Percentiles rank a stretch among this genome's conserved stretches.
Evolutionary conservation across 2,329 filamentous ascomycete genomes (phyloP).

Genomic region (Penicillium sp.): DNA sequence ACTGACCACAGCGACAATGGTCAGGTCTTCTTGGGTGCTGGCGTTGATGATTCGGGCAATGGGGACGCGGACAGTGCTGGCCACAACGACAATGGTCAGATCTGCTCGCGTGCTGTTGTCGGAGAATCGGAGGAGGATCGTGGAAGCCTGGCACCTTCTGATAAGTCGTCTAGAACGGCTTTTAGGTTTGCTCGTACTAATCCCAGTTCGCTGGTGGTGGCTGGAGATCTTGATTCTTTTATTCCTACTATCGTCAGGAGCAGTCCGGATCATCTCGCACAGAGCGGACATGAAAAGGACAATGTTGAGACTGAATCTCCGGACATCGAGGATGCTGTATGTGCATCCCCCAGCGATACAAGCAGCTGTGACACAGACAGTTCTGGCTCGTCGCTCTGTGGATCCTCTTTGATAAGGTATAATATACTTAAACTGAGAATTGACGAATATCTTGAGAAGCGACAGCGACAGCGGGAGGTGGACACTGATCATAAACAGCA

Average conservation of each 20-base stretch:
- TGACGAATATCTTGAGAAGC: background rate
- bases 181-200: background rate
- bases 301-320: background rate
- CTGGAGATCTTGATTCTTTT: background rate
- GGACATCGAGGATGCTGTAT: background rate
- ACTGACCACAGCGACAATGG: constrained; percentile 1
- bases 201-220: background rate
- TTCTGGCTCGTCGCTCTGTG: constrained; percentile 1
- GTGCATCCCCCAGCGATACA: background rate
- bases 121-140: background rate
- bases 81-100: constrained; percentile 6
- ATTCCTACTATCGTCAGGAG: background rate
- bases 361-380: background rate
- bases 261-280: background rate
- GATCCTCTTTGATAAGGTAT: background rate
- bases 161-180: background rate
- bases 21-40: constrained; percentile 3
- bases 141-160: background rate
- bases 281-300: background rate
- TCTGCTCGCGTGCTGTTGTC: background rate
- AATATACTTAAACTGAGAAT: background rate
- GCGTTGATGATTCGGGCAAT: background rate
- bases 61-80: background rate
- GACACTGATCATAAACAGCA: background rate
- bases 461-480: background rate